These are phyloP conservation scores for Hyaloscypha variabilis DNA, from an alignment of 495 filamentous ascomycete species.

Conservation along the genomic window DNA sequence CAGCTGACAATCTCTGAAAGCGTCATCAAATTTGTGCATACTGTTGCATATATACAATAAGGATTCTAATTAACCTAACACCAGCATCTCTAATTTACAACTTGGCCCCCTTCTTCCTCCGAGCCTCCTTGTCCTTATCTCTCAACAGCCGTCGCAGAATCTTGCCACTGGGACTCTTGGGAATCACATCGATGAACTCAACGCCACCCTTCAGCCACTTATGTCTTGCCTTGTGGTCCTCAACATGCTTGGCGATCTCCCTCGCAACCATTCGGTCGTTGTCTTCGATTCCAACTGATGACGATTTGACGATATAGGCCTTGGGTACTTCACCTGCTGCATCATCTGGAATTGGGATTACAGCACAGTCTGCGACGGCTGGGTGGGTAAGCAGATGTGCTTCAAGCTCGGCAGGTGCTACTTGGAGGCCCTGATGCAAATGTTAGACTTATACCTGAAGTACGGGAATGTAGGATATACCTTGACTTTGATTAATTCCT, in stretches of 20 bases:
- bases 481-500: constrained; percentile 95
- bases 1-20: not conserved
- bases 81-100: constrained; percentile 15
- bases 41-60: not conserved
- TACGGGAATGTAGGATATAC: constrained; percentile 43
- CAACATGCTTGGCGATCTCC: constrained; percentile 74
- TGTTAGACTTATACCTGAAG: constrained; percentile 9
- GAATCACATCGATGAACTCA: constrained; percentile 73
- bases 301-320: constrained; percentile 79
- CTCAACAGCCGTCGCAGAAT: constrained; percentile 80
- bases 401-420: constrained; percentile 90
- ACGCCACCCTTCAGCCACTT: constrained; percentile 91
- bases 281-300: constrained; percentile 58
- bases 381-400: constrained; percentile 84
- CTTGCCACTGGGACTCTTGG: constrained; percentile 93
- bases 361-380: constrained; percentile 78
- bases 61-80: constrained; percentile 4
- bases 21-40: not conserved
- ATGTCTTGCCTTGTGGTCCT: constrained; percentile 81
- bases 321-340: constrained; percentile 82
- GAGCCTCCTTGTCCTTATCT: constrained; percentile 69
- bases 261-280: constrained; percentile 59
- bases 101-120: constrained; percentile 28
- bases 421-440: constrained; percentile 72
- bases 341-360: constrained; percentile 79